Percentiles rank a stretch among this genome's conserved stretches.
Conservation (phyloP, 306 rosid species). For the Trifolium dubium region DNA sequence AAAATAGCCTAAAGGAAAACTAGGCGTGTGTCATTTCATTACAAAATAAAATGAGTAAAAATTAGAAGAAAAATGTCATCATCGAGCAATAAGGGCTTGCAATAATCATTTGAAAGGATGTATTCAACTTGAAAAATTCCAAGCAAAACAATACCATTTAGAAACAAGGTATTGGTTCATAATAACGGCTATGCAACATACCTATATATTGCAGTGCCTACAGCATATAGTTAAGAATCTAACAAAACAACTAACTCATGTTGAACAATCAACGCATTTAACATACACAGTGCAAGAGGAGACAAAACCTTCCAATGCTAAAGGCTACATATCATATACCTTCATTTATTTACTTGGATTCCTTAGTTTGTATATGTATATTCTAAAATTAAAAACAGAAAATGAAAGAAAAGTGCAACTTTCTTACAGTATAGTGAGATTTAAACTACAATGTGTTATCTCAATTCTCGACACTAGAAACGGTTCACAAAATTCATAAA, state of each 20-base stretch:
- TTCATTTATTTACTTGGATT: slow-evolving; percentile 13
- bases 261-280: background rate
- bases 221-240: slow-evolving; percentile 19
- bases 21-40: background rate
- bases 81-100: background rate
- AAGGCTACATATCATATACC: background rate
- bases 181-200: background rate
- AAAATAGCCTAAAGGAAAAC: slow-evolving; percentile 1
- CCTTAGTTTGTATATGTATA: slow-evolving; percentile 1
- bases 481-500: slow-evolving; percentile 1
- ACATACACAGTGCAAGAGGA: slow-evolving; percentile 7
- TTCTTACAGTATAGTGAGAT: slow-evolving; percentile 9
- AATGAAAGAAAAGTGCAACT: slow-evolving; percentile 14
- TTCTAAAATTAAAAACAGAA: slow-evolving; percentile 1
- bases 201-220: background rate
- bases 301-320: background rate
- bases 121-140: slow-evolving; percentile 1
- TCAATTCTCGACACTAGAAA: background rate
- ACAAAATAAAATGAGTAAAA: slow-evolving; percentile 6
- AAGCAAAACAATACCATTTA: slow-evolving; percentile 7
- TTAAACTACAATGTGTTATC: slow-evolving; percentile 3
- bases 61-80: slow-evolving; percentile 4
- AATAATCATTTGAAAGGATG: slow-evolving; percentile 9
- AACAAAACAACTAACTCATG: slow-evolving; percentile 4
- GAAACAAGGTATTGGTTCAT: background rate